Conservation (phyloP, 441 rosid species). For the Populus hybrid region DNA sequence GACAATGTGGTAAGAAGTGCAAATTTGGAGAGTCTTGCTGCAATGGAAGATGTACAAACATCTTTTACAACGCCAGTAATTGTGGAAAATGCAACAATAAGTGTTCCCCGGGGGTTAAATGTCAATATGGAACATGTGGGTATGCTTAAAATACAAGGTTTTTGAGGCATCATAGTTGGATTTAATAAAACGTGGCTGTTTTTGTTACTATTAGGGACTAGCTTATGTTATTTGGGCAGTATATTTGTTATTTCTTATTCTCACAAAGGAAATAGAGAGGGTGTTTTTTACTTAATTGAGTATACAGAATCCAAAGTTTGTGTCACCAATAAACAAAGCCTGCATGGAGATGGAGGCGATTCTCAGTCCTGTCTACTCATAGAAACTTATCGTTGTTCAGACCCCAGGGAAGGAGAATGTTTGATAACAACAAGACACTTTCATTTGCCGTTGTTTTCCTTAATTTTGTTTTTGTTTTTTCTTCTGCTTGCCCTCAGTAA, state of each 20-base stretch:
- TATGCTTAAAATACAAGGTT: slow-evolving; percentile 41
- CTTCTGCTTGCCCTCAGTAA: neutral
- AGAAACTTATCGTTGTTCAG: neutral
- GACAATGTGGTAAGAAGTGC: slow-evolving; percentile 55
- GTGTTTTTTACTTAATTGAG: neutral
- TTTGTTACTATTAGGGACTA: no score
- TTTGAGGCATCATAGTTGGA: no score
- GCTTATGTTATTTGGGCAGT: no score
- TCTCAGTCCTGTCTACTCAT: neutral
- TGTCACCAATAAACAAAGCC: neutral
- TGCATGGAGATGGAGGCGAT: neutral
- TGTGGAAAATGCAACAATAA: slow-evolving; percentile 62
- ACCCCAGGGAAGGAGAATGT: neutral
- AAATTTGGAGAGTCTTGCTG: slow-evolving; percentile 59
- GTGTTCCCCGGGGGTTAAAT: slow-evolving; percentile 45
- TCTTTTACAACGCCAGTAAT: slow-evolving; percentile 29
- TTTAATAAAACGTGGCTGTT: no score
- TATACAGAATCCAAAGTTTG: neutral
- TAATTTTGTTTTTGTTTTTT: no score
- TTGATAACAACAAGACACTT: neutral
- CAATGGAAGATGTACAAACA: slow-evolving; percentile 41
- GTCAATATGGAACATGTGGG: slow-evolving; percentile 65
- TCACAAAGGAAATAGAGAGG: no score
- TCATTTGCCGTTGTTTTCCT: neutral
- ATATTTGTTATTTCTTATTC: neutral